Percentiles rank a stretch among this genome's conserved stretches.
Evolutionary conservation across 1,284 basidiomycete genomes (phyloP).

Genomic region (Neotropicomus parvogracilis): DNA sequence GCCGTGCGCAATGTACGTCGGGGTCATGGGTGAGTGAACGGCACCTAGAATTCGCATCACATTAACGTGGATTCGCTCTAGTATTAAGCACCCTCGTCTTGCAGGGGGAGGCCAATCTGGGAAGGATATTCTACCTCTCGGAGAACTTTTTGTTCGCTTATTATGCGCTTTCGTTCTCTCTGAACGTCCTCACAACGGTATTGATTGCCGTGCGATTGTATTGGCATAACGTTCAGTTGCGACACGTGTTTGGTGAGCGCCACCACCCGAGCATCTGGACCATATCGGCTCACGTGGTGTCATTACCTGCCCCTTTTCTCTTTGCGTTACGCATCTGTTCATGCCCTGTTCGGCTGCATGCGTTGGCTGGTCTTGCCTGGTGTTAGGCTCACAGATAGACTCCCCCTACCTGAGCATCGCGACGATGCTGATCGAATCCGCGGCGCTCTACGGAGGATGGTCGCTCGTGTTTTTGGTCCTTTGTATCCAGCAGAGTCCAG

Average conservation of each 20-base stretch:
- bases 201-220: conserved; percentile 37
- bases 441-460: conserved; percentile 29
- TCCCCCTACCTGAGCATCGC: conserved; percentile 27
- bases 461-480: conserved; percentile 28
- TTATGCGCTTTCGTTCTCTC: conserved; percentile 34
- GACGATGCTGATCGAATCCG: conserved; percentile 29
- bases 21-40: conserved; percentile 23
- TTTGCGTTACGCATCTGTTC: background rate
- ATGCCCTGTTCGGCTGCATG: background rate
- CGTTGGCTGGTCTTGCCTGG: background rate
- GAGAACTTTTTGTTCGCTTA: conserved; percentile 28
- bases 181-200: conserved; percentile 39
- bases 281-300: conserved; percentile 3
- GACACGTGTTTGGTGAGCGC: conserved; percentile 30
- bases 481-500: conserved; percentile 19
- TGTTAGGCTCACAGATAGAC: conserved; percentile 14
- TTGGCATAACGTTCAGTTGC: conserved; percentile 28
- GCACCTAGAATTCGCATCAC: background rate
- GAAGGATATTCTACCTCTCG: conserved; percentile 23
- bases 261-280: background rate
- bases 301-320: background rate
- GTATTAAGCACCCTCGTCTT: conserved; percentile 23
- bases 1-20: conserved; percentile 25
- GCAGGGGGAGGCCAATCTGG: conserved; percentile 16
- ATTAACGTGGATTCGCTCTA: background rate